These are phyloP conservation scores for Seminavis robusta DNA, from an alignment of 108 stramenopile species.

Conservation along the genomic window DNA sequence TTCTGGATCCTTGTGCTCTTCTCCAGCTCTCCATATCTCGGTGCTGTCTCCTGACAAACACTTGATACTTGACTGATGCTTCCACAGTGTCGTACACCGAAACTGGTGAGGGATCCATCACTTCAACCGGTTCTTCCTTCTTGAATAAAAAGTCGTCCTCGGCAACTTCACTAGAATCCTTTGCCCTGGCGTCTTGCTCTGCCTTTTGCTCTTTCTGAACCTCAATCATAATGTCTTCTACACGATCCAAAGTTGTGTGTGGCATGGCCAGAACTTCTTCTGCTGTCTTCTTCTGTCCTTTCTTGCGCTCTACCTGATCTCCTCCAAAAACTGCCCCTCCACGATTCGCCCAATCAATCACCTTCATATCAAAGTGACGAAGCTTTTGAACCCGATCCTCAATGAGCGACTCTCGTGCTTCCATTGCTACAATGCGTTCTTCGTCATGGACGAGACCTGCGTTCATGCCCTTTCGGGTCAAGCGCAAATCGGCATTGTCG, in stretches of 20 bases:
- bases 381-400: conserved; percentile 58
- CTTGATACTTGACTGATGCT: conserved; percentile 87
- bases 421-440: conserved; percentile 77
- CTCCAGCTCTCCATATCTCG: conserved; percentile 95
- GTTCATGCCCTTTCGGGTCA: conserved; percentile 90
- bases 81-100: conserved; percentile 90
- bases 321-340: conserved; percentile 82
- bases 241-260: conserved; percentile 69
- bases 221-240: conserved; percentile 74
- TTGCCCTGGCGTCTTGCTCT: neutral
- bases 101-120: conserved; percentile 39
- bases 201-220: conserved; percentile 35
- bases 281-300: conserved; percentile 82
- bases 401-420: conserved; percentile 70
- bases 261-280: conserved; percentile 88
- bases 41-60: conserved; percentile 83
- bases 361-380: conserved; percentile 64
- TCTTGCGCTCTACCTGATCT: conserved; percentile 45
- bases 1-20: conserved; percentile 78
- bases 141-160: conserved; percentile 8
- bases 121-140: neutral
- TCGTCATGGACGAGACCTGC: conserved; percentile 83
- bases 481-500: conserved; percentile 95
- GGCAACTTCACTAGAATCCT: neutral
- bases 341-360: conserved; percentile 75